Base-by-base conservation (phyloP, 2,329 filamentous ascomycete species). In the Zasmidium citrigriseum region DNA sequence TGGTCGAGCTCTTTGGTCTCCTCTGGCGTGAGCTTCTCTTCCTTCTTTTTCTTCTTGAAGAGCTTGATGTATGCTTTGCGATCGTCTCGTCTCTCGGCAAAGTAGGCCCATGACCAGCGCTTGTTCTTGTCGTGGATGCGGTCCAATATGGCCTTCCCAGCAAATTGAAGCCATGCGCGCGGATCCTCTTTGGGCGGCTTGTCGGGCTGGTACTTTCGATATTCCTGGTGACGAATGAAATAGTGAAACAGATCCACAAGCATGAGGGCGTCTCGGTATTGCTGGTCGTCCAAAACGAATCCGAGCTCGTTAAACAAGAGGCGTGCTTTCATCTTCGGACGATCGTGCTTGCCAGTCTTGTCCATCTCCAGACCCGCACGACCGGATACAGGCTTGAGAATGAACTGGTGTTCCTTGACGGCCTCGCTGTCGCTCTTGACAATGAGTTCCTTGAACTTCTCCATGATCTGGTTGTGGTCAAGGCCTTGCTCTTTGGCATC, bases 181-280 rank as follows among this genome's bases (percentile, higher is more conserved):
- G 95, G 93, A 67, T 98, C 91, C 73, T 98, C 91, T 71, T 92
- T 96, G 0, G 91, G 90, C 0, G 84, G 83, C 58, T 87, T 87
- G 71, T 96, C 95, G 3, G 95, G 95, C 68, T 96, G 91, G 58
- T 92, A 82, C 68, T 89, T 93, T 72, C 96, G 96, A 79, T 98
- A 97, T 73, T 99, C 93, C 73, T 98, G 95, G 66, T 99, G 95
- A 27, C 93, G 88, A 67, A 97, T 90, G 74, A 98, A 99, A 76
- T 96, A 98, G 75, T 99, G 95, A 79, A 99, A 99, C 2, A 98
- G 81, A 72, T 99, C 95, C 1, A 98, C 90, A 80, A 99, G 90
- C 95, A 99, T 99, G 58, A 99, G 78, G 4, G 89, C 91, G 76
- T 99, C 95, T 25, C 96, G 89, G 72, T 99, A 99, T 73, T 99